Evolutionary conservation across 176 grass and related monocot species (phyloP).

Genomic region (Rhynchospora pubera): DNA sequence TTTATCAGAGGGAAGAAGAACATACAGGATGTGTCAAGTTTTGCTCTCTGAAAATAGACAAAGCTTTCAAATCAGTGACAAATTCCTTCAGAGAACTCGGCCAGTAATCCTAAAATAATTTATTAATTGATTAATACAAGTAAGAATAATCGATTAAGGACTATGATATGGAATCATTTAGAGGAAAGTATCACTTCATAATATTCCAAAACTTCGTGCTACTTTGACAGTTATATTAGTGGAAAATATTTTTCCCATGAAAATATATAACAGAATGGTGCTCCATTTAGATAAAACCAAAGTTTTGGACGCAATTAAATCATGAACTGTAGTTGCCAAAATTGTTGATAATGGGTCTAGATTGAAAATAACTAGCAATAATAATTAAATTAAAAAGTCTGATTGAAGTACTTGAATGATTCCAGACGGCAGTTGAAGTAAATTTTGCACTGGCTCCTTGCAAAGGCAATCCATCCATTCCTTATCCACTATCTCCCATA

Average conservation of each 20-base stretch:
- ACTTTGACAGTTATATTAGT: background rate
- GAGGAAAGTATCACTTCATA: background rate
- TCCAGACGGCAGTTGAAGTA: constrained; percentile 64
- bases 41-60: constrained; percentile 55
- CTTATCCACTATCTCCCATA: constrained; percentile 74
- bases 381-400: constrained; percentile 5
- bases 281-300: background rate
- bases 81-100: constrained; percentile 54
- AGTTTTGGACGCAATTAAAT: background rate
- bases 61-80: constrained; percentile 40
- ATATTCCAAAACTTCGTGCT: background rate
- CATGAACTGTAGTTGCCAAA: background rate
- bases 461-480: constrained; percentile 85
- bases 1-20: background rate
- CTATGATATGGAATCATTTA: background rate
- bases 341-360: background rate
- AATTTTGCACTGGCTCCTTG: constrained; percentile 44
- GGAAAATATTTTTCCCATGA: background rate
- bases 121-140: background rate
- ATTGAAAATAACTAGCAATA: background rate
- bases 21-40: constrained; percentile 43
- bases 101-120: constrained; percentile 56
- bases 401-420: constrained; percentile 42
- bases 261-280: background rate
- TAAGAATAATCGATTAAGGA: background rate